Conservation (phyloP, 805 yeast genomes). For the Suhomyces sp. region DNA sequence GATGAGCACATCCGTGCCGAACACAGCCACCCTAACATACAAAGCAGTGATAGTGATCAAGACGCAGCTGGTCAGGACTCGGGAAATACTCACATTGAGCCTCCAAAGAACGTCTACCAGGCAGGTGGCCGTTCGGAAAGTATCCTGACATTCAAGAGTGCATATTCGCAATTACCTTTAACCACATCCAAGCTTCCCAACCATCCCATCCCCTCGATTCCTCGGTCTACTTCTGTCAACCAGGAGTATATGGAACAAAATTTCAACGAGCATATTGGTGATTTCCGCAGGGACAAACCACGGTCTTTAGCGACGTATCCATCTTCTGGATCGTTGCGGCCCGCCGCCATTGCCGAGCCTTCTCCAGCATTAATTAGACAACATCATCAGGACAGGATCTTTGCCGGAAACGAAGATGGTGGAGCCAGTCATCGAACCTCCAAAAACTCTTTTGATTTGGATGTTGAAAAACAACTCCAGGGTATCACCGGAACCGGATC, state of each 20-base stretch:
- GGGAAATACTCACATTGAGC: neutral
- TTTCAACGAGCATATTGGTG: conserved; percentile 13
- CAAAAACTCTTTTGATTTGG: conserved; percentile 8
- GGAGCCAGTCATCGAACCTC: neutral
- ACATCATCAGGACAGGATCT: neutral
- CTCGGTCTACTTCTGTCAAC: conserved; percentile 7
- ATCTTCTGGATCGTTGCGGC: conserved; percentile 6
- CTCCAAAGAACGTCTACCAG: conserved; percentile 2
- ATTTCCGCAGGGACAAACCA: conserved; percentile 15
- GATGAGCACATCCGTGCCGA: conserved; percentile 1
- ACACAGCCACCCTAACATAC: neutral
- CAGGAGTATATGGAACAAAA: conserved; percentile 12
- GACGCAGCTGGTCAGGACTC: conserved; percentile 5
- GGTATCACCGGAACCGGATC: conserved; percentile 1
- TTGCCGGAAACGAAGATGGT: neutral
- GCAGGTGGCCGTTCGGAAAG: conserved; percentile 2
- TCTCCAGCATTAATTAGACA: conserved; percentile 4
- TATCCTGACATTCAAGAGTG: conserved; percentile 5
- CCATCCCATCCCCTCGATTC: neutral
- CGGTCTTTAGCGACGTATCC: conserved; percentile 7
- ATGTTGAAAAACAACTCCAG: conserved; percentile 14
- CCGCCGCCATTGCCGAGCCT: conserved; percentile 6
- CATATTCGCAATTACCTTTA: conserved; percentile 2
- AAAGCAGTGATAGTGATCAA: conserved; percentile 4
- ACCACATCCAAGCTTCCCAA: conserved; percentile 5